Evolutionary conservation across 768 basidiomycete species (phyloP).

Genomic region (Mycena venus): DNA sequence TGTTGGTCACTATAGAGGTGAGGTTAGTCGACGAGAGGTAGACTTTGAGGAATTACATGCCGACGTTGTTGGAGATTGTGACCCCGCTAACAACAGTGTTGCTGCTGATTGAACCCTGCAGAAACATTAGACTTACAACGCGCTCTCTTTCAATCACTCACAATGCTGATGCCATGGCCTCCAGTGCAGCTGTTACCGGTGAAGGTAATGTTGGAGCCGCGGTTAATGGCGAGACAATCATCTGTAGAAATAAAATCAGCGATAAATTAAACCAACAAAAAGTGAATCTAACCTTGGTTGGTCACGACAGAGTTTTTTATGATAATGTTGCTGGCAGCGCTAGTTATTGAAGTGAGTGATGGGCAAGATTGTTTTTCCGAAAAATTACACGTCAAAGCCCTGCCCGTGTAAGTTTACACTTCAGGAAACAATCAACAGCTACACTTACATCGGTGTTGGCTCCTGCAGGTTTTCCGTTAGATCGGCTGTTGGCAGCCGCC

Average conservation of each 20-base stretch:
- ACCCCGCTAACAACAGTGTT: conserved; percentile 18
- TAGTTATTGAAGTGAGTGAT: no score
- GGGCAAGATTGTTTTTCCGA: no score
- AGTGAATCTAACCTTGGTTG: conserved; percentile 35
- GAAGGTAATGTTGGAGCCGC: conserved; percentile 34
- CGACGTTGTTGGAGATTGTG: conserved; percentile 34
- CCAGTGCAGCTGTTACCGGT: conserved; percentile 34
- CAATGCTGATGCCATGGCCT: conserved; percentile 34
- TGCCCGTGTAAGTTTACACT: no score
- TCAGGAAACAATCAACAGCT: no score
- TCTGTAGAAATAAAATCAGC: conserved; percentile 11
- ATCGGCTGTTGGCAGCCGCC: conserved; percentile 28
- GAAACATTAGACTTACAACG: no score
- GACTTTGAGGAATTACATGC: neutral
- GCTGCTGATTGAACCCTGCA: conserved; percentile 30
- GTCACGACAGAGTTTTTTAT: conserved; percentile 33
- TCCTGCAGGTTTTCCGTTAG: conserved; percentile 32
- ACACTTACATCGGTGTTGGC: conserved; percentile 34
- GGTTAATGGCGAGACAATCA: conserved; percentile 39
- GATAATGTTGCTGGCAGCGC: conserved; percentile 29
- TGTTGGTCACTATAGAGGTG: conserved; percentile 24
- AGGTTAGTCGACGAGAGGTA: neutral
- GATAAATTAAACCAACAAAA: neutral
- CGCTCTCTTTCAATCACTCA: no score
- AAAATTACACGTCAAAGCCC: conserved; percentile 25